Base-by-base conservation (phyloP, 306 rosid genomes). In the Crotalaria pallida region DNA sequence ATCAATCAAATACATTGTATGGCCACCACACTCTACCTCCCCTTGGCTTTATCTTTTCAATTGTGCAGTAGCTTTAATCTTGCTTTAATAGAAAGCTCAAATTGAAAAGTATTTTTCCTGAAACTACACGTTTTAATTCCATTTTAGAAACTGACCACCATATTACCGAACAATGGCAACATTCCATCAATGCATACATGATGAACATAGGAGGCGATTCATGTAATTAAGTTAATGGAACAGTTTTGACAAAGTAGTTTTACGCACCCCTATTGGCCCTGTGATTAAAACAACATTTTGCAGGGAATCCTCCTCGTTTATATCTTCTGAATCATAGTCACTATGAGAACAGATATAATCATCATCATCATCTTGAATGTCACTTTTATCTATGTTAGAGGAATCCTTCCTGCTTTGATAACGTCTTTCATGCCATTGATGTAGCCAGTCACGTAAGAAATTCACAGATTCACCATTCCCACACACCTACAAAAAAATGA, bases 281-380 rank as follows among this genome's bases (percentile, higher is more conserved):
- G 97, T 88, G 80, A 91, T 80, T 65, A 94, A 79, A 62, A 94
- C 92, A 81, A 94, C 97, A 67, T 94, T 94, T 81, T 74, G 86
- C 72, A 85, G 83, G 67, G 75, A 73, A 26, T 72, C 86, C 71
- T 80, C 86, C 59, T 77, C 89, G 9, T 73, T 53, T 58, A 73
- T 69, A 50, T 82, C 81, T 50, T 88, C 97, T 27, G 82, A 79
- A 71, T 86, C 95, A 65, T 82, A 88, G 81, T 83, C 93, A 69
- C 85, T 82, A 29, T 55, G 68, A 52, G 92, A 79, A 77, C 80
- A 80, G 34, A 41, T 24, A 80, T 76, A 83, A 74, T 87, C 58
- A 3, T 71, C 67, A 17, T 29, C 67, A 26, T 57, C 50, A 2
- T 75, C 72, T 63, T 57, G 86, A 77, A 65, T 47, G 72, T 67